phyloP scores from a whole-genome alignment of 2,329 filamentous ascomycete genomes.

The Colletotrichum sp. region DNA sequence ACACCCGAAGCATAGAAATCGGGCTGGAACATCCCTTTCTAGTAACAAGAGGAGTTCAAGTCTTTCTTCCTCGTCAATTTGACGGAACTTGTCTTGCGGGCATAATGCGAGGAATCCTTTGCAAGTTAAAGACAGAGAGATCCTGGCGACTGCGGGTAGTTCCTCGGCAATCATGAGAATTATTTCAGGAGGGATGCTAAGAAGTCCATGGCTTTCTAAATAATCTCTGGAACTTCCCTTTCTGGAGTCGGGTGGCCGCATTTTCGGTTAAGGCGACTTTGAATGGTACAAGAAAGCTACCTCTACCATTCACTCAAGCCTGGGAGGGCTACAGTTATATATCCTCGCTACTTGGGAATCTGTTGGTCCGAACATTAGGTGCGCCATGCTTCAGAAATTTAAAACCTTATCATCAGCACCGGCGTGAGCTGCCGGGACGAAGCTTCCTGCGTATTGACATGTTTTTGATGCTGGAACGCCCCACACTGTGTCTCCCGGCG shows the following conservation, averaged over 20 bases:
- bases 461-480: no score
- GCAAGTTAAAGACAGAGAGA: not conserved
- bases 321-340: not conserved
- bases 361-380: not conserved
- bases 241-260: no score
- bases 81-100: not conserved
- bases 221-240: accelerated
- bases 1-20: not conserved
- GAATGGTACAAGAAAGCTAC: not conserved
- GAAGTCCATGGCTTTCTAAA: not conserved
- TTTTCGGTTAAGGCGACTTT: not conserved
- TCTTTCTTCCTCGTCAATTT: not conserved
- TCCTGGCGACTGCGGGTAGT: not conserved
- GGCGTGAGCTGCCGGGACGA: no score
- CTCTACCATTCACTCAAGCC: not conserved
- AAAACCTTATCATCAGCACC: not conserved
- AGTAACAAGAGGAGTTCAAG: not conserved
- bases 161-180: not conserved
- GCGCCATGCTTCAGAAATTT: not conserved
- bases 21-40: not conserved
- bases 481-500: no score
- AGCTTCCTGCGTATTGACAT: no score
- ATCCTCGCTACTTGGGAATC: not conserved
- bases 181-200: not conserved
- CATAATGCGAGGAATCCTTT: not conserved